These are phyloP conservation scores for Jacaranda copaia DNA, from an alignment of 257 asterid genomes.

Conservation along the genomic window DNA sequence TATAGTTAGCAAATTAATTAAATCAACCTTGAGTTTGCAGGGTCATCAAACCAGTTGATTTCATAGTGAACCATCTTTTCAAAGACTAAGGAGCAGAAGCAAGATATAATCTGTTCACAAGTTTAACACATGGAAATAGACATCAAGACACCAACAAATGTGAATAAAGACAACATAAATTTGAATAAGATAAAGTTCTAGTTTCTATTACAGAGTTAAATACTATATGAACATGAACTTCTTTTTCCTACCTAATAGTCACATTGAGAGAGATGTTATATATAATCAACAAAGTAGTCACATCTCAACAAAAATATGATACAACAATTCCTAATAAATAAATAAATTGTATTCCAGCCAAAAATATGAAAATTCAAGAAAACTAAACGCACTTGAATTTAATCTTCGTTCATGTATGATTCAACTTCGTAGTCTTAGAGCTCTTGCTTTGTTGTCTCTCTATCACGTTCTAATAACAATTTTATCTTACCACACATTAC, in stretches of 20 bases:
- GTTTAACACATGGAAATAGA: too few relatives aligned
- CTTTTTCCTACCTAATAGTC: slow-evolving; percentile 4
- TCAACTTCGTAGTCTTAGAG: slow-evolving; percentile 78
- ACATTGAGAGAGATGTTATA: slow-evolving; percentile 13
- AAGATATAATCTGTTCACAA: too few relatives aligned
- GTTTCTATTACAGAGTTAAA: too few relatives aligned
- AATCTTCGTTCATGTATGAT: slow-evolving; percentile 61
- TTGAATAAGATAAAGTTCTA: too few relatives aligned
- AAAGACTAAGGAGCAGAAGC: slow-evolving; percentile 38
- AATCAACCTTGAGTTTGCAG: slow-evolving; percentile 51
- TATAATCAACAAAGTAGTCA: neutral
- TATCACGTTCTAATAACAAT: slow-evolving; percentile 39
- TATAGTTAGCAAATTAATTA: too few relatives aligned
- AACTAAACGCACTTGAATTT: slow-evolving; percentile 64
- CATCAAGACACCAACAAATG: too few relatives aligned
- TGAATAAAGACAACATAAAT: too few relatives aligned
- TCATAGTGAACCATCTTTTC: slow-evolving; percentile 53
- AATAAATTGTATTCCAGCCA: neutral
- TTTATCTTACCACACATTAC: too few relatives aligned
- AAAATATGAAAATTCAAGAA: neutral
- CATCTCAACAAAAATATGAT: slow-evolving; percentile 7
- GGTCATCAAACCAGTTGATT: slow-evolving; percentile 55
- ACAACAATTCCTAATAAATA: neutral
- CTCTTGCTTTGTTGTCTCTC: slow-evolving; percentile 74
- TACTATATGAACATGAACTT: neutral